Base-by-base conservation (phyloP, 805 yeast genomes). In the Cyberlindnera suaveolens region DNA sequence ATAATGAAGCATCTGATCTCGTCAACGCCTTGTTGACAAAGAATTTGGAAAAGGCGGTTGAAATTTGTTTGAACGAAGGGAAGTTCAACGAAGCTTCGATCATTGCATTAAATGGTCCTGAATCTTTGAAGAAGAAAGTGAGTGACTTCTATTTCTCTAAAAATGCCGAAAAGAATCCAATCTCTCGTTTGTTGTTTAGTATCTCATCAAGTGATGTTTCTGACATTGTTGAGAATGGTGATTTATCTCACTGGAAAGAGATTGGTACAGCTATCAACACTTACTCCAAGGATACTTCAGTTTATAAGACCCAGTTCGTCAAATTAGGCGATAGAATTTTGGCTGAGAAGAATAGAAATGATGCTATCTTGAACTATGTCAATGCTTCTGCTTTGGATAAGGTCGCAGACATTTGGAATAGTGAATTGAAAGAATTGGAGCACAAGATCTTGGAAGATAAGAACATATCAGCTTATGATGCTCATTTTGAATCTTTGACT, bases 361-460 rank as follows among this genome's bases (percentile, higher is more conserved):
- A 80, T 58, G 96, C 99, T 3, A 68, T 91, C 37, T 63, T 77
- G 30, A 80, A 89, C 50, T 93, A 82, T 61, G 70, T 88, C 50
- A 85, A 88, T 17, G 96, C 96, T 27, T 76, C 80, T 36, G 81
- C 93, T 4, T 70, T 89, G 41, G 95, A 84, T 48, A 85, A 82
- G 57, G 81, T 88, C 38, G 77, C 95, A 5, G 62, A 69, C 11
- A 76, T 93, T 49, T 93, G 99, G 99, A 73, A 86, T 41, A 69
- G 77, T 23, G 99, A 93, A 63, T 67, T 84, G 56, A 65, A 72
- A 38, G 57, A 68, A 1, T 57, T 67, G 26, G 82, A 78, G 50
- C 63, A 66, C 9, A 62, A 68, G 32, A 61, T 75, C 34, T 49
- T 68, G 32, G 55, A 58, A 34, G 46, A 62, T n/a, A 62, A 63